Conservation (phyloP, 2,329 filamentous ascomycete species). For the Trichoderma koningiopsis region DNA sequence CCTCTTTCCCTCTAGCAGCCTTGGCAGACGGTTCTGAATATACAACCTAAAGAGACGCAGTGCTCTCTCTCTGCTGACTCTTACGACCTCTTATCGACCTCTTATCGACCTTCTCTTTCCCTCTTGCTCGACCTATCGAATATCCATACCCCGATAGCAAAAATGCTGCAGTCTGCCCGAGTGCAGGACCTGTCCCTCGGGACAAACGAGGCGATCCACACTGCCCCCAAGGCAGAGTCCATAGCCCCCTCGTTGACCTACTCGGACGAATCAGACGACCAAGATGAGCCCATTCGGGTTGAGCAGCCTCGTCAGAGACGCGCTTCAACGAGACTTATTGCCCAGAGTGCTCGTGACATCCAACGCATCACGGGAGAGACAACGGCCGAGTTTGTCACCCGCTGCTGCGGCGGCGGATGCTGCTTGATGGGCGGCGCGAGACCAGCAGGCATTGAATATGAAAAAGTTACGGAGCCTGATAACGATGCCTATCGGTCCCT, state of each 20-base stretch:
- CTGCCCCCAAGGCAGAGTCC: constrained; percentile 51
- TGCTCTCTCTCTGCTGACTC: background rate
- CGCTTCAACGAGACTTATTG: constrained; percentile 69
- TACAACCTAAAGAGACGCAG: background rate
- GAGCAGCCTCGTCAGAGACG: constrained; percentile 57
- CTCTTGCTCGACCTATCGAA: background rate
- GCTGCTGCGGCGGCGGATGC: constrained; percentile 67
- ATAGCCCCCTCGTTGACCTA: constrained; percentile 64
- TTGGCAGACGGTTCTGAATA: background rate
- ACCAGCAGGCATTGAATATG: constrained; percentile 52
- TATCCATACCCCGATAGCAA: background rate
- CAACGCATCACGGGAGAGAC: constrained; percentile 66
- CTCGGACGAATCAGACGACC: constrained; percentile 63
- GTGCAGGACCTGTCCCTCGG: constrained; percentile 29
- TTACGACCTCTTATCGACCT: background rate
- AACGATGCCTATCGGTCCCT: constrained; percentile 84
- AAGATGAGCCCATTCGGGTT: constrained; percentile 51
- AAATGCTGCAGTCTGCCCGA: constrained; percentile 23
- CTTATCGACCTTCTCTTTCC: background rate
- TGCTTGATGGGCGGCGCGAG: constrained; percentile 55
- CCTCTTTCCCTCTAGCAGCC: background rate
- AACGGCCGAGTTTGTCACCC: constrained; percentile 61
- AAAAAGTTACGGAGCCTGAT: constrained; percentile 64
- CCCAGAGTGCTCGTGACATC: constrained; percentile 63
- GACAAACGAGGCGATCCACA: constrained; percentile 46